Evolutionary conservation across 2,329 filamentous ascomycete genomes (phyloP).

Genomic region (Cladosporium oxysporum): DNA sequence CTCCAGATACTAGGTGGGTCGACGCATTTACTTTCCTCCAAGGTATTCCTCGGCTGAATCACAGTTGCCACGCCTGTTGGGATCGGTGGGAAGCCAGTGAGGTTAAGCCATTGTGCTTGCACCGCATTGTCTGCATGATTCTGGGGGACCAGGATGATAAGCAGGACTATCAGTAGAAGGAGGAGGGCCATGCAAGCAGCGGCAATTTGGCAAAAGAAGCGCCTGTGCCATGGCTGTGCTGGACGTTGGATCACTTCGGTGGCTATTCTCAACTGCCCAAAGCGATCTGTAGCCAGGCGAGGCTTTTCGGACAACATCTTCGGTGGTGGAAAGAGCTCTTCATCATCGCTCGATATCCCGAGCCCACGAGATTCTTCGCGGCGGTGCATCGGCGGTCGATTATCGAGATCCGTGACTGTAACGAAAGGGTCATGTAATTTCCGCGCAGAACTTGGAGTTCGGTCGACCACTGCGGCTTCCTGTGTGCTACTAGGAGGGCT

Average conservation of each 20-base stretch:
- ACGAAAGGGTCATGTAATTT: background rate
- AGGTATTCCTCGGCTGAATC: conserved; percentile 67
- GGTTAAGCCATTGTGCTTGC: conserved; percentile 71
- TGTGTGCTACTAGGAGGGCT: conserved; percentile 21
- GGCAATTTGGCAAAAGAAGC: conserved; percentile 33
- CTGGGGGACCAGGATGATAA: conserved; percentile 46
- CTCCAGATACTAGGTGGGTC: conserved; percentile 77
- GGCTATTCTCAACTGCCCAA: conserved; percentile 35
- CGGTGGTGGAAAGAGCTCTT: conserved; percentile 30
- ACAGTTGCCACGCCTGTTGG: conserved; percentile 81
- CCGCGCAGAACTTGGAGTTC: background rate
- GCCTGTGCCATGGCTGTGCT: conserved; percentile 30
- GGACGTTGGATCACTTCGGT: conserved; percentile 25
- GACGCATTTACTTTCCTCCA: conserved; percentile 69
- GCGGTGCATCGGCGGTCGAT: conserved; percentile 20
- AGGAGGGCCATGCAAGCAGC: conserved; percentile 37
- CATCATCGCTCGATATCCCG: conserved; percentile 27
- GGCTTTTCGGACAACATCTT: conserved; percentile 28
- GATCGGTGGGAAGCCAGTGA: conserved; percentile 84
- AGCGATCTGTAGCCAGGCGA: conserved; percentile 31
- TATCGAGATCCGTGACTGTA: background rate
- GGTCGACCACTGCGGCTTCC: background rate
- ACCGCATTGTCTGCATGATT: conserved; percentile 43
- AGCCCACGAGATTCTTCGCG: conserved; percentile 31
- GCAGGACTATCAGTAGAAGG: conserved; percentile 40